Evolutionary conservation across 2,329 filamentous ascomycete species (phyloP), one percentile per base, ranked within the genome.

Genomic region (Claviceps quebecensis): DNA sequence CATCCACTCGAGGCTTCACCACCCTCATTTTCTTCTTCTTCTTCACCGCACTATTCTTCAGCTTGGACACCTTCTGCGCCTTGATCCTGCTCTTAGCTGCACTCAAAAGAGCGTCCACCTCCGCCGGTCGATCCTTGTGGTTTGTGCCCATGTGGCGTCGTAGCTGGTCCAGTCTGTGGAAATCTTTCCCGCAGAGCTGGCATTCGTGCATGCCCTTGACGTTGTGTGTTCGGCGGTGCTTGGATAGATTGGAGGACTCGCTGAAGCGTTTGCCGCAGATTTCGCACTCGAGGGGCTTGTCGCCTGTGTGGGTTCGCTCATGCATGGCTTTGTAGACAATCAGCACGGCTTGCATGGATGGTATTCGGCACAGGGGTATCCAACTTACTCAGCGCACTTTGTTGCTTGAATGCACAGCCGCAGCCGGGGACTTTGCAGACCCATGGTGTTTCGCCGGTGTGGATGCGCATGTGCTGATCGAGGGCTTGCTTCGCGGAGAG

Each of bases 401-500:
- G 81, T 55, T 84, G 81, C 49, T 82, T 80, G 59, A 86, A 86
- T 0, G 70, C 68, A 60, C 80, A 80, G 22, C 63, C 65, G 56
- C 80, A 83, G 38, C 70, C 71, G 3, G 62, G 59, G 26, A 61
- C 62, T 9, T 66, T 61, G 60, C 83, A 86, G 41, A 72, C 66
- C 65, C 79, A 82, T 26, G 82, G 81, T 55, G 78, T 82, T 54
- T 79, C 75, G 40, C 80, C 78, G 0, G 80, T 82, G 59, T 87
- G 83, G 2, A 77, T 83, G 17, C 81, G 75, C 60, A 78, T 72
- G 57, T 87, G 83, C 60, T 85, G 82, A 43, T 79, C 76, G 6
- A 86, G 71, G 1, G 83, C 79, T 61, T 86, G 82, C 57, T 81
- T 78, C 2, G 81, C 81, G 0, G 82, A 84, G 58, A 86, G 80